phyloP scores from a whole-genome alignment of 257 asterid species.

The Verbena officinalis region DNA sequence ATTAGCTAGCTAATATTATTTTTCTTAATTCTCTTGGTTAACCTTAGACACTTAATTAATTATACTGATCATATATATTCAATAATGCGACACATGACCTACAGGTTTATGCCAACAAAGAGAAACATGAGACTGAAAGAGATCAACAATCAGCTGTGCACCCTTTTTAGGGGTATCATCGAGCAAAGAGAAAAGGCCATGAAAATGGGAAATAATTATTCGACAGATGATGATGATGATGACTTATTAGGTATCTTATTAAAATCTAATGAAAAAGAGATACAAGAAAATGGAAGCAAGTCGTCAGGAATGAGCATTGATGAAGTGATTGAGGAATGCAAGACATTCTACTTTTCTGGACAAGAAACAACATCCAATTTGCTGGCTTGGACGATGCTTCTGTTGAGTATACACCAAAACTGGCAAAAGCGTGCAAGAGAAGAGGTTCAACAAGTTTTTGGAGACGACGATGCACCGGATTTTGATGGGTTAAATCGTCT shows the following conservation, averaged over 20 bases:
- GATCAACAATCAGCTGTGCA: conserved; percentile 37
- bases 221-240: conserved; percentile 27
- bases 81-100: too few relatives aligned
- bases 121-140: conserved; percentile 49
- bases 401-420: conserved; percentile 43
- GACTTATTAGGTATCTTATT: conserved; percentile 43
- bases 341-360: conserved; percentile 52
- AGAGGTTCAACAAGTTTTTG: conserved; percentile 46
- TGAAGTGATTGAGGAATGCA: conserved; percentile 66
- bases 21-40: not conserved
- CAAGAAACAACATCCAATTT: conserved; percentile 56
- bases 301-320: conserved; percentile 47
- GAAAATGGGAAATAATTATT: conserved; percentile 29
- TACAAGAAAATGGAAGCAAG: conserved; percentile 37
- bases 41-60: not conserved
- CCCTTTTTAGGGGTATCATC: conserved; percentile 33
- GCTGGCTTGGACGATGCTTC: conserved; percentile 51
- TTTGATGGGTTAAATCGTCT: conserved; percentile 56
- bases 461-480: conserved; percentile 28
- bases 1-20: too few relatives aligned
- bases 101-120: conserved; percentile 47
- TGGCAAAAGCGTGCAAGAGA: conserved; percentile 64
- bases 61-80: too few relatives aligned
- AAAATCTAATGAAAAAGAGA: conserved; percentile 42
- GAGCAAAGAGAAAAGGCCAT: conserved; percentile 30